Evolutionary conservation across 2,329 filamentous ascomycete genomes (phyloP).

Genomic region (Colletotrichum plurivorum): DNA sequence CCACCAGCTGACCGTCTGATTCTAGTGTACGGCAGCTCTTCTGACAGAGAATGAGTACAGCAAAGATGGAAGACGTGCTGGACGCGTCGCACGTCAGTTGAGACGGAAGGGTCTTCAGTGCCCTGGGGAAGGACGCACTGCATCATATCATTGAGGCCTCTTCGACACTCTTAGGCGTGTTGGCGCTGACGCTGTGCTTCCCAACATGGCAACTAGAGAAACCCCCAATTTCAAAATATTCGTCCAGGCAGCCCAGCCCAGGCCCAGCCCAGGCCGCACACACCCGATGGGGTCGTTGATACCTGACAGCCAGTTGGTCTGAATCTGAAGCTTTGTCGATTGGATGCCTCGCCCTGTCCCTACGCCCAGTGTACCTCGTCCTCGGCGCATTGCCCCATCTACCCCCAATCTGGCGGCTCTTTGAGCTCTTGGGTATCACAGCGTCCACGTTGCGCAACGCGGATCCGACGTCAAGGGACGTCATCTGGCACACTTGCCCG

Average conservation of each 20-base stretch:
- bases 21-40: conserved; percentile 1
- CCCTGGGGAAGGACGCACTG: background rate
- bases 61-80: background rate
- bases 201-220: background rate
- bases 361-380: background rate
- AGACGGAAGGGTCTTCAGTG: conserved; percentile 5
- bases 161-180: conserved; percentile 4
- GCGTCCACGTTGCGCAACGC: conserved; percentile 17
- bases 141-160: background rate
- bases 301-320: conserved; percentile 19
- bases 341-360: background rate
- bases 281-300: conserved; percentile 9
- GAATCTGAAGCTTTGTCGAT: background rate
- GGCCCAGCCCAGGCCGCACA: background rate
- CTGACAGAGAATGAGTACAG: conserved; percentile 24
- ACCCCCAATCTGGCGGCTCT: conserved; percentile 21
- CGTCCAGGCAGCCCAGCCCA: background rate
- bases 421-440: conserved; percentile 16
- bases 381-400: conserved; percentile 10
- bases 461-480: conserved; percentile 19
- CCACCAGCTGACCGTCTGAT: background rate
- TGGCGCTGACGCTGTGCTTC: conserved; percentile 25
- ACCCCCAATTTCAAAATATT: too few species aligned
- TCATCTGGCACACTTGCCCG: conserved; percentile 18
- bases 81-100: background rate